A percentile compares a stretch with the other conserved stretches of the same genome.
Conservation (phyloP, 2,329 filamentous ascomycete species). For the Aspergillus unguis region DNA sequence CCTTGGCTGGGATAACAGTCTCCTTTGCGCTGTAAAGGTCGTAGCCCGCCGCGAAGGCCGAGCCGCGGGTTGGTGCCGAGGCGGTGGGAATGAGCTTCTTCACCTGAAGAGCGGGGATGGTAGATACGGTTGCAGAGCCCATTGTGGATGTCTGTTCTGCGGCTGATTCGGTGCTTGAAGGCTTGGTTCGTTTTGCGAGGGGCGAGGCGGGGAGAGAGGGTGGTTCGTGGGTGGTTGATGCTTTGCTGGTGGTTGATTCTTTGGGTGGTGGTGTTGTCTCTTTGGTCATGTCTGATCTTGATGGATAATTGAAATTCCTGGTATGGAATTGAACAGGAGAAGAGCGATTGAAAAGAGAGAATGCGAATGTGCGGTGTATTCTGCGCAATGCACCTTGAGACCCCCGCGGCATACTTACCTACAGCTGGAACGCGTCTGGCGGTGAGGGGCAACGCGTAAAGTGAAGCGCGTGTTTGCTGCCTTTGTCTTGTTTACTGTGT, state of each 20-base stretch:
- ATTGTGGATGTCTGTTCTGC: slow-evolving; percentile 29
- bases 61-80: slow-evolving; percentile 82
- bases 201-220: slow-evolving; percentile 68
- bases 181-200: slow-evolving; percentile 76
- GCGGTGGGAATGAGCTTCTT: slow-evolving; percentile 82
- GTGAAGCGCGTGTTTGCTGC: slow-evolving; percentile 12
- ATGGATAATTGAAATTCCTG: not conserved
- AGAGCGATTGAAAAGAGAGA: not conserved
- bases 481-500: slow-evolving; percentile 2
- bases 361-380: slow-evolving; percentile 19
- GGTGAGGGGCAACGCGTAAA: slow-evolving; percentile 24
- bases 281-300: slow-evolving; percentile 39
- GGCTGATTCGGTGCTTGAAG: slow-evolving; percentile 39
- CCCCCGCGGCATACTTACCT: not conserved
- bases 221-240: slow-evolving; percentile 38
- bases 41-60: slow-evolving; percentile 86
- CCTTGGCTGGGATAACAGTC: slow-evolving; percentile 72
- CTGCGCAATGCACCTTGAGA: not conserved
- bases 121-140: slow-evolving; percentile 33
- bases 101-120: slow-evolving; percentile 64
- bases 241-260: slow-evolving; percentile 17
- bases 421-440: slow-evolving; percentile 19
- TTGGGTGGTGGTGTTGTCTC: slow-evolving; percentile 39
- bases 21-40: slow-evolving; percentile 79
- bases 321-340: not conserved